A percentile compares a stretch with the other conserved stretches of the same genome.
These are phyloP conservation scores for Chrysanthemum seticuspe DNA, from an alignment of 129 eudicot species.

Conservation along the genomic window DNA sequence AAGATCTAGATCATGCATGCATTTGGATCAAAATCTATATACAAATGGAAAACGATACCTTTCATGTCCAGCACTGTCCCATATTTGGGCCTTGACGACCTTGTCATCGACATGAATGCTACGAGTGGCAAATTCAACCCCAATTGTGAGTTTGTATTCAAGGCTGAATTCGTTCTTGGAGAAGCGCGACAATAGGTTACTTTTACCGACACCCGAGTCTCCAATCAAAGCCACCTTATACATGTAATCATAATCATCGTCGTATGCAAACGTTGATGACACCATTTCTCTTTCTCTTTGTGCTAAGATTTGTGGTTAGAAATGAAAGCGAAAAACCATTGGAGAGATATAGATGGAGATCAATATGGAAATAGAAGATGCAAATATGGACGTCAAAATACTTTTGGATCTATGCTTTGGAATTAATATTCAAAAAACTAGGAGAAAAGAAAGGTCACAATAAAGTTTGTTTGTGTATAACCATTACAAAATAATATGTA, in stretches of 20 bases:
- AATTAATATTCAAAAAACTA: slow-evolving; percentile 6
- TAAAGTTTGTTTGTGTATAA: not conserved
- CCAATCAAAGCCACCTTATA: slow-evolving; percentile 36
- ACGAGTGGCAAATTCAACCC: slow-evolving; percentile 35
- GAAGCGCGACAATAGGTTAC: slow-evolving; percentile 34
- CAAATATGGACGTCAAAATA: slow-evolving; percentile 1
- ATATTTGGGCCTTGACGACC: slow-evolving; percentile 34
- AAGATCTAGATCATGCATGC: not conserved
- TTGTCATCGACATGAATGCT: slow-evolving; percentile 35
- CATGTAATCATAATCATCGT: slow-evolving; percentile 36
- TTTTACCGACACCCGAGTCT: slow-evolving; percentile 37
- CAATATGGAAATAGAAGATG: slow-evolving; percentile 5
- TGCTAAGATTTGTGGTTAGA: slow-evolving; percentile 24
- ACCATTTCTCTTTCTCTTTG: slow-evolving; percentile 25
- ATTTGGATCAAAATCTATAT: not conserved
- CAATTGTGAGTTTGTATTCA: slow-evolving; percentile 34
- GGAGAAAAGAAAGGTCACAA: slow-evolving; percentile 26
- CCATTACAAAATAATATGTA: not conserved
- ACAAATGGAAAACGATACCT: slow-evolving; percentile 18
- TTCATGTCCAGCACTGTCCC: slow-evolving; percentile 40
- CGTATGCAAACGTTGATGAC: not conserved
- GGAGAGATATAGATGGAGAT: slow-evolving; percentile 15
- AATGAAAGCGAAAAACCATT: slow-evolving; percentile 10
- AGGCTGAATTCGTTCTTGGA: slow-evolving; percentile 40
- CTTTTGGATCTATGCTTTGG: slow-evolving; percentile 9